Conservation (phyloP, 2,329 filamentous ascomycete genomes). For the Furcasterigmium furcatum region DNA sequence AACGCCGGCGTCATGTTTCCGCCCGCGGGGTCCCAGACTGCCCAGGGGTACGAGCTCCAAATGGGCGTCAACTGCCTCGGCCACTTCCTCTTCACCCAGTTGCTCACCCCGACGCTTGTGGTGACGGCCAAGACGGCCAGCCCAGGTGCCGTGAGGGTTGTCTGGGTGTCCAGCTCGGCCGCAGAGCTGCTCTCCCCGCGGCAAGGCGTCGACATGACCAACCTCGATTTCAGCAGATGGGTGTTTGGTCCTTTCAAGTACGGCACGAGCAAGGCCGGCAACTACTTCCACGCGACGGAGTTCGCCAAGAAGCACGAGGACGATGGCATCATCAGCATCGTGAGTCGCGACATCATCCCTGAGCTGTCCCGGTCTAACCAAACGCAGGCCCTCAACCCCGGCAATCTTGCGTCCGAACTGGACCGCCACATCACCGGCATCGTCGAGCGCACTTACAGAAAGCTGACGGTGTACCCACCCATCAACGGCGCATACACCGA, state of each 20-base stretch:
- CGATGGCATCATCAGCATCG: conserved; percentile 14
- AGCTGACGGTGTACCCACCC: conserved; percentile 18
- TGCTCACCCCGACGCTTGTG: conserved; percentile 30
- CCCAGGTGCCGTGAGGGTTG: conserved; percentile 22
- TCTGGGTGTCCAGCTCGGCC: conserved; percentile 28
- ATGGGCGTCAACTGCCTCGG: conserved; percentile 35
- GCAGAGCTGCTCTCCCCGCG: conserved; percentile 16
- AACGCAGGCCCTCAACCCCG: conserved; percentile 29
- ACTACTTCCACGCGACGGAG: conserved; percentile 26
- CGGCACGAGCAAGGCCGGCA: conserved; percentile 25
- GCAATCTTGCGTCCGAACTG: conserved; percentile 34
- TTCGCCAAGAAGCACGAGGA: conserved; percentile 21
- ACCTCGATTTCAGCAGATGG: conserved; percentile 21
- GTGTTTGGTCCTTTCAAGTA: conserved; percentile 20
- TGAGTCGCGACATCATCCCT: not conserved
- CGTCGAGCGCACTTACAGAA: conserved; percentile 7
- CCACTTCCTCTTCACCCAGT: conserved; percentile 32
- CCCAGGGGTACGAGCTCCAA: conserved; percentile 38
- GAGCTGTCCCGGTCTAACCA: not conserved
- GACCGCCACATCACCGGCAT: conserved; percentile 11
- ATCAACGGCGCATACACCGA: conserved; percentile 43
- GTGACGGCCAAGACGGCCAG: conserved; percentile 25
- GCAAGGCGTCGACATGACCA: conserved; percentile 20
- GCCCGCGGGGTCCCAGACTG: conserved; percentile 34
- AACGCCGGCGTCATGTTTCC: conserved; percentile 42